These are phyloP conservation scores for Debaryomyces fabryi DNA, from an alignment of 1,139 yeast species.

Conservation along the genomic window DNA sequence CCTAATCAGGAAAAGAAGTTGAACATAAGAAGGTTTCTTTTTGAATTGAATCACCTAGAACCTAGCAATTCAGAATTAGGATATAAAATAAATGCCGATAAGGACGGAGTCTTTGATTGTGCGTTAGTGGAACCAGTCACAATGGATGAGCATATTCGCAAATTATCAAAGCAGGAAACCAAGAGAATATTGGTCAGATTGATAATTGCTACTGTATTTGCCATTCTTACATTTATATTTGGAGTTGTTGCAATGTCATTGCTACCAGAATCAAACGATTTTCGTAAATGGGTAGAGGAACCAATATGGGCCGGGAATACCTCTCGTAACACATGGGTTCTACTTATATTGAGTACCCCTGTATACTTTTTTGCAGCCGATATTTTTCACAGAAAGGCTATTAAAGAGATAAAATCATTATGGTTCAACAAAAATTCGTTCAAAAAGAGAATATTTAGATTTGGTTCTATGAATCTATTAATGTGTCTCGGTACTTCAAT, in stretches of 20 bases:
- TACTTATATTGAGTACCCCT: constrained; percentile 68
- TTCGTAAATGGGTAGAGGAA: constrained; percentile 57
- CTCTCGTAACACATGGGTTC: constrained; percentile 64
- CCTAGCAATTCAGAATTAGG: constrained; percentile 28
- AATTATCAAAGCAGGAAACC: constrained; percentile 53
- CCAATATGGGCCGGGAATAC: constrained; percentile 70
- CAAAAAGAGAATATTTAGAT: constrained; percentile 58
- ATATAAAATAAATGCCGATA: constrained; percentile 25
- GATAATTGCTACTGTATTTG: constrained; percentile 50
- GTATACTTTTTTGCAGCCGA: constrained; percentile 77
- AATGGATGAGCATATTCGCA: constrained; percentile 64
- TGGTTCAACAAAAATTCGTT: constrained; percentile 62
- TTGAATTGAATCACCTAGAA: constrained; percentile 49
- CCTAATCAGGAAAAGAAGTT: constrained; percentile 52
- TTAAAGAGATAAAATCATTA: constrained; percentile 56
- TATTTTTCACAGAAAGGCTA: constrained; percentile 67
- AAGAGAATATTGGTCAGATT: constrained; percentile 50
- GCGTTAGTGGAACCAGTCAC: constrained; percentile 59
- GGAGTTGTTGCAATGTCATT: constrained; percentile 73
- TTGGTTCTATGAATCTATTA: constrained; percentile 77
- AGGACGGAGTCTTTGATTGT: constrained; percentile 45
- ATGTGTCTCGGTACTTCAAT: constrained; percentile 75
- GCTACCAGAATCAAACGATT: constrained; percentile 43
- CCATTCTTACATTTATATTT: constrained; percentile 69
- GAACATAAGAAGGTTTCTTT: constrained; percentile 56